A percentile compares a stretch with the other conserved stretches of the same genome.
Conservation (phyloP, 139 green algal genomes). For the Parachlorella kessleri region DNA sequence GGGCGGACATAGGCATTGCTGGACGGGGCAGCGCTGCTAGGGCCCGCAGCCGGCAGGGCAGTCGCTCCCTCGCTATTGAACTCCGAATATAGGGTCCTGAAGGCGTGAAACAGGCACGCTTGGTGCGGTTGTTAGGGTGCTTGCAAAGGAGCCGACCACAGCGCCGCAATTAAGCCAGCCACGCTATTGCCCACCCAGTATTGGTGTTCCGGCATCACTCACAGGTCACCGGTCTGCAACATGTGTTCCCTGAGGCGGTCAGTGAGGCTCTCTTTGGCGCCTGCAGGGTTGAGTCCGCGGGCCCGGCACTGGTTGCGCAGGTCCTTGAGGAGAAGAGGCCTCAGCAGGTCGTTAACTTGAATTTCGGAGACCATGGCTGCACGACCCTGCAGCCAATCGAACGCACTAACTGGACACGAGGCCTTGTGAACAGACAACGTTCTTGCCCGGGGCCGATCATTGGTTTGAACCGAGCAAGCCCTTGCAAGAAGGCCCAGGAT, state of each 20-base stretch:
- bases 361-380: background rate
- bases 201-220: constrained; percentile 9
- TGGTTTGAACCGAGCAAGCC: too few species aligned
- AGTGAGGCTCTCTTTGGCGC: constrained; percentile 61
- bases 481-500: too few species aligned
- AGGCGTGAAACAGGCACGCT: background rate
- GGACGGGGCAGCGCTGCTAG: constrained; percentile 7
- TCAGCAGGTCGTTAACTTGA: constrained; percentile 39
- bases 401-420: too few species aligned
- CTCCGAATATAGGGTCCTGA: background rate
- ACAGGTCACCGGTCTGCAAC: constrained; percentile 64
- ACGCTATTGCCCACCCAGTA: too few species aligned
- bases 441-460: too few species aligned
- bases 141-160: too few species aligned
- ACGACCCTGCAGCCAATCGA: too few species aligned
- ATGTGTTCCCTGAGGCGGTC: constrained; percentile 75
- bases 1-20: constrained; percentile 80
- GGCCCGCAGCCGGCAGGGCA: background rate
- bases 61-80: constrained; percentile 19
- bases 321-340: constrained; percentile 63
- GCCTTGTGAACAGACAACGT: too few species aligned
- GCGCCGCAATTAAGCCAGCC: too few species aligned
- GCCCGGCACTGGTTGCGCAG: constrained; percentile 68
- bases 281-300: constrained; percentile 65
- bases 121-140: too few species aligned